Conservation (phyloP, 2,329 filamentous ascomycete species). For the Xylaria sp. region DNA sequence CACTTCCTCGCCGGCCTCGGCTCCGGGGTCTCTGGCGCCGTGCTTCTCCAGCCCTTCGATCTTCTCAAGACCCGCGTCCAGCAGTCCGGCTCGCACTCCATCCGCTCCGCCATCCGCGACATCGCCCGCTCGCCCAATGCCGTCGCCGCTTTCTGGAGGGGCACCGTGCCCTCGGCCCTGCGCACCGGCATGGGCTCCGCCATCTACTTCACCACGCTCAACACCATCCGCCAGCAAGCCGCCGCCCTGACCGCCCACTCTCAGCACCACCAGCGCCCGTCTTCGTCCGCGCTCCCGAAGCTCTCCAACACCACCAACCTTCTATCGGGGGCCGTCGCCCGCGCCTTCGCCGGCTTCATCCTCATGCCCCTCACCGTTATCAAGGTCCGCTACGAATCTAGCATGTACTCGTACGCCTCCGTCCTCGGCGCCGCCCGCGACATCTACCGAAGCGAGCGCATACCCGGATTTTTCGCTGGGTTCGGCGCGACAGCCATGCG, state of each 20-base stretch:
- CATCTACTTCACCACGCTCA: constrained; percentile 91
- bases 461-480: constrained; percentile 89
- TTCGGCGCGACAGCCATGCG: constrained; percentile 93
- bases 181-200: constrained; percentile 93
- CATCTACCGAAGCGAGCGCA: constrained; percentile 77
- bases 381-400: constrained; percentile 95
- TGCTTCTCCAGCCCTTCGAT: constrained; percentile 93
- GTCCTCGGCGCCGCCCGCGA: constrained; percentile 77
- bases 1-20: constrained; percentile 90
- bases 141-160: constrained; percentile 85
- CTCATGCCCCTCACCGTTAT: constrained; percentile 97
- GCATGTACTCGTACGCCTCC: constrained; percentile 83
- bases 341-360: constrained; percentile 86
- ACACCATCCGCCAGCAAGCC: constrained; percentile 78
- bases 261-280: constrained; percentile 37
- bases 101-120: constrained; percentile 73
- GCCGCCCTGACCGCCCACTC: constrained; percentile 47
- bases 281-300: constrained; percentile 80
- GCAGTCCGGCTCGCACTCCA: constrained; percentile 78
- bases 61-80: constrained; percentile 96
- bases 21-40: constrained; percentile 87
- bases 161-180: constrained; percentile 90
- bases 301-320: constrained; percentile 88
- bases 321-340: constrained; percentile 81
- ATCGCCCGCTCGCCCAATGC: constrained; percentile 73